These are phyloP conservation scores for Cyathus striatus DNA, from an alignment of 768 basidiomycete species.

Conservation along the genomic window DNA sequence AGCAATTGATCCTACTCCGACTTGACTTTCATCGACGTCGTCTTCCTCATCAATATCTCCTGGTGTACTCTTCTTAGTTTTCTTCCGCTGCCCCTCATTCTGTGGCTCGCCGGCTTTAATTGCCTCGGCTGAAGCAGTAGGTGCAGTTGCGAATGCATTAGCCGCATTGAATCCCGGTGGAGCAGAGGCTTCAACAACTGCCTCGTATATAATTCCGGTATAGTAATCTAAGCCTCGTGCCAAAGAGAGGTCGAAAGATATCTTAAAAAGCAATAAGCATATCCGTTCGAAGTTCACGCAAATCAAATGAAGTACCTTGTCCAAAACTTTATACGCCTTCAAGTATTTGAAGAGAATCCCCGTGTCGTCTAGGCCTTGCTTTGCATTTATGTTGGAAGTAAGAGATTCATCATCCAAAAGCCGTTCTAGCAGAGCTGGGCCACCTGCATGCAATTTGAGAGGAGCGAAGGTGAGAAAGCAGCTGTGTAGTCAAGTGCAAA, in stretches of 20 bases:
- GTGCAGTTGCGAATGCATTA: conserved; percentile 40
- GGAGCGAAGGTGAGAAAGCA: no score
- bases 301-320: conserved; percentile 60
- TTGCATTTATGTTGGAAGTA: conserved; percentile 67
- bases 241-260: conserved; percentile 95
- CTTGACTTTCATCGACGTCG: conserved; percentile 86
- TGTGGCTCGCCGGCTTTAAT: no score
- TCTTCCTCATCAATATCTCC: conserved; percentile 55
- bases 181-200: conserved; percentile 87
- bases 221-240: conserved; percentile 99
- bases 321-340: conserved; percentile 69
- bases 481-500: no score
- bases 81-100: no score
- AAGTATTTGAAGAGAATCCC: conserved; percentile 77
- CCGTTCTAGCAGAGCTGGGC: conserved; percentile 67
- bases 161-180: conserved; percentile 73
- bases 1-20: conserved; percentile 99
- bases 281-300: neutral
- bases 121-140: conserved; percentile 18
- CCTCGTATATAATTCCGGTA: conserved; percentile 98
- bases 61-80: conserved; percentile 42
- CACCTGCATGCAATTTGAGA: no score
- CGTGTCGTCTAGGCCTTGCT: conserved; percentile 87
- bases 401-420: conserved; percentile 62
- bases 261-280: conserved; percentile 33